phyloP scores from a whole-genome alignment of 176 grass and related monocot species.

The Cenchrus americanus region DNA sequence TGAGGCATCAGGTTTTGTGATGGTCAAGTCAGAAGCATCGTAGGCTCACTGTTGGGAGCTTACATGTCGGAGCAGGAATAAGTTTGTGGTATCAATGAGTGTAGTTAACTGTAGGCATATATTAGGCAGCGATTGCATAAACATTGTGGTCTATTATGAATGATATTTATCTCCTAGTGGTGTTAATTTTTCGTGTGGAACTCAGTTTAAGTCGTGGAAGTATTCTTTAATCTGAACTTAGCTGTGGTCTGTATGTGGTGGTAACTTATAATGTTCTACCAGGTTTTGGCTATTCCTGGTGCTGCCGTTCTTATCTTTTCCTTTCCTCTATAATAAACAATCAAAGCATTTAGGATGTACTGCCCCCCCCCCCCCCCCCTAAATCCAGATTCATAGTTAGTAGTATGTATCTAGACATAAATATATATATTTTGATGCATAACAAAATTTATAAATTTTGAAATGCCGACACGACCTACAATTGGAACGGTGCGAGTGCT shows the following conservation, averaged over 20 bases:
- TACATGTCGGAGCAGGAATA: slow-evolving; percentile 5
- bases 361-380: too few relatives aligned
- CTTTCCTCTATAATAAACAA: not conserved
- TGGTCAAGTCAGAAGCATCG: slow-evolving; percentile 47
- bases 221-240: not conserved
- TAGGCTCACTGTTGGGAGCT: slow-evolving; percentile 24
- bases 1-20: slow-evolving; percentile 32
- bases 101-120: slow-evolving; percentile 41
- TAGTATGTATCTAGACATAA: too few relatives aligned
- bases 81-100: not conserved
- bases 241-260: not conserved
- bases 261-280: not conserved
- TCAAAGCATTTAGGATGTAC: too few relatives aligned
- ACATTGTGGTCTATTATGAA: not conserved
- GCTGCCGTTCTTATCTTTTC: not conserved
- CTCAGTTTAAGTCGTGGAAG: slow-evolving; percentile 4
- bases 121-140: slow-evolving; percentile 6
- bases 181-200: slow-evolving; percentile 11
- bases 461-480: too few relatives aligned
- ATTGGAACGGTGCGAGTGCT: too few relatives aligned
- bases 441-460: too few relatives aligned
- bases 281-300: not conserved
- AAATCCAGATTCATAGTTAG: too few relatives aligned
- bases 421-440: too few relatives aligned
- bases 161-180: not conserved